Conservation (phyloP, 179 eudicot species). For the Beta corolliflora region DNA sequence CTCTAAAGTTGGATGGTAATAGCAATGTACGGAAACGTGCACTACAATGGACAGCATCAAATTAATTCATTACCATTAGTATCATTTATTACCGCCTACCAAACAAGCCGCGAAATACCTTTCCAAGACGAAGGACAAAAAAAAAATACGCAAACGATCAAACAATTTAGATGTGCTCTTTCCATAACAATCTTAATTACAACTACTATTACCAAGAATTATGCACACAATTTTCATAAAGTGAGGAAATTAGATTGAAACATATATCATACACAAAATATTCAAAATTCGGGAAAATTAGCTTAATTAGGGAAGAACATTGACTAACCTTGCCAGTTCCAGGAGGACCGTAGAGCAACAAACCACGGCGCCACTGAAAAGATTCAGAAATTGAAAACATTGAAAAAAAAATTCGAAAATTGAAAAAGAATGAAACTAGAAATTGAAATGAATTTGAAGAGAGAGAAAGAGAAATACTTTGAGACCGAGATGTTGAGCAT, state of each 20-base stretch:
- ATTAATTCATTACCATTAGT: not conserved
- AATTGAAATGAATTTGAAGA: no score
- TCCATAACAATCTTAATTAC: not conserved
- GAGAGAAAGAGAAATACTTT: slow-evolving; percentile 39
- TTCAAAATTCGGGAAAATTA: not conserved
- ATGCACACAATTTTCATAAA: not conserved
- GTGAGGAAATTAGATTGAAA: not conserved
- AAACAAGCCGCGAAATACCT: no score
- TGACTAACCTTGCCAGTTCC: slow-evolving; percentile 88
- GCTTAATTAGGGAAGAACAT: not conserved
- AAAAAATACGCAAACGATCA: not conserved
- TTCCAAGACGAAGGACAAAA: not conserved
- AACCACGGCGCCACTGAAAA: slow-evolving; percentile 81
- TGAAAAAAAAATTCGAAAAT: not conserved
- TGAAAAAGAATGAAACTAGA: not conserved
- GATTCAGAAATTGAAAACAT: not conserved
- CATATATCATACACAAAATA: not conserved
- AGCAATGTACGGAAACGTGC: no score
- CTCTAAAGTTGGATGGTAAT: no score
- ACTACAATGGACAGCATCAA: not conserved
- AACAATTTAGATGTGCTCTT: not conserved
- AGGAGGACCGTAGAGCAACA: slow-evolving; percentile 93
- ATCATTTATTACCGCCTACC: no score
- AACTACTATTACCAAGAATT: not conserved
- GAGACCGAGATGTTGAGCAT: slow-evolving; percentile 65